phyloP scores from a whole-genome alignment of 768 basidiomycete species.

The Mycena polygramma region DNA sequence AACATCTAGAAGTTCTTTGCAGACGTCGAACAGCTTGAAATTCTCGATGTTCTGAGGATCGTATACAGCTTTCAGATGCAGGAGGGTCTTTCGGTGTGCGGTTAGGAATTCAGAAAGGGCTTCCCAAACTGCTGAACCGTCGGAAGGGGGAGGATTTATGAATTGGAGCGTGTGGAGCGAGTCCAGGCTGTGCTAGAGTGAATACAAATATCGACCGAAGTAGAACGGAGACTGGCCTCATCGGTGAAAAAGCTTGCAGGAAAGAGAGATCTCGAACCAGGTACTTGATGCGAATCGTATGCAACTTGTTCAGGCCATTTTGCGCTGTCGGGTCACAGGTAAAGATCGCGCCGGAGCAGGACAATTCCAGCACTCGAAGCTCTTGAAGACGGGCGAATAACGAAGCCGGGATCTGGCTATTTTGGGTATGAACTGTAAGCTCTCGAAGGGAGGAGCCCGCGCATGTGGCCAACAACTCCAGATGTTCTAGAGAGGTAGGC shows the following conservation, averaged over 20 bases:
- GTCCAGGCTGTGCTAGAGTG: not conserved
- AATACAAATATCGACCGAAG: not conserved
- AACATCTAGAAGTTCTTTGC: not conserved
- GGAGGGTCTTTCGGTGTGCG: too few relatives aligned
- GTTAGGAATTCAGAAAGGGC: too few relatives aligned
- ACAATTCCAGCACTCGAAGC: not conserved
- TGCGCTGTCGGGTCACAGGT: not conserved
- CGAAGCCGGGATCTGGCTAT: not conserved
- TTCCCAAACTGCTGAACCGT: not conserved
- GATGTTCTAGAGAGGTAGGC: not conserved
- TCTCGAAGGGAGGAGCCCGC: not conserved
- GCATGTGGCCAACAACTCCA: not conserved
- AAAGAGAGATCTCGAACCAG: not conserved
- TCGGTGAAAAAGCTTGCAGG: not conserved
- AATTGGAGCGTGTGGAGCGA: too few relatives aligned
- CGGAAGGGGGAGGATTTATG: too few relatives aligned
- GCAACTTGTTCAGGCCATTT: not conserved
- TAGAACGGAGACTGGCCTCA: not conserved
- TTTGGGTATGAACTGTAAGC: not conserved
- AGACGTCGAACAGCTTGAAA: too few relatives aligned
- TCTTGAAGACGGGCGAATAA: not conserved
- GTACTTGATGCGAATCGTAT: not conserved
- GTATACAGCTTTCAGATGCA: too few relatives aligned
- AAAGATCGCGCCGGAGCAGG: not conserved
- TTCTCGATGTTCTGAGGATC: not conserved